Evolutionary conservation across 352 stramenopile genomes (phyloP).

Genomic region (Thraustochytrium sp.): DNA sequence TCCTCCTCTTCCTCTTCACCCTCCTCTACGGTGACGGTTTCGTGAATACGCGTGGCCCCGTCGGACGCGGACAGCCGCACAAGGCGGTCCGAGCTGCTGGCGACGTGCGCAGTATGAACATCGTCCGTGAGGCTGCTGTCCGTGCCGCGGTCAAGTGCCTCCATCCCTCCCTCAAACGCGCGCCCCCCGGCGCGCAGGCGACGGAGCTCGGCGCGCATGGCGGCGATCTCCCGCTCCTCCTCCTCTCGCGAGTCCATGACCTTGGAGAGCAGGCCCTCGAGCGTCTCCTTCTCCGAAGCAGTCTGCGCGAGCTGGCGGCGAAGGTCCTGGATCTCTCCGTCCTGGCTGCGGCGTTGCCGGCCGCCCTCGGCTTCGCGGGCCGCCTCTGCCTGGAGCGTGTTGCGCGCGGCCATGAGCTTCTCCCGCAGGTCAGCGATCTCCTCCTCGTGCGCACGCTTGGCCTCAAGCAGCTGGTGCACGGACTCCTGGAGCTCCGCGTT

Average conservation of each 20-base stretch:
- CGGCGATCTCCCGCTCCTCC: background rate
- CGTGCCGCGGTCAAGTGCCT: too few relatives aligned
- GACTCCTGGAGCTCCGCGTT: slow-evolving; percentile 11
- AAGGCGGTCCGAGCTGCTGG: background rate
- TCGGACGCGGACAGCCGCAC: background rate
- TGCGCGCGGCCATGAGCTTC: background rate
- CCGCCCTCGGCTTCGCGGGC: background rate
- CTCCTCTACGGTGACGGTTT: too few relatives aligned
- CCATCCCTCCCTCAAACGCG: too few relatives aligned
- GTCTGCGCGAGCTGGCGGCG: background rate
- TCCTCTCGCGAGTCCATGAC: background rate
- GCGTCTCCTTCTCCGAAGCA: background rate
- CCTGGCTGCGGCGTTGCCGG: background rate
- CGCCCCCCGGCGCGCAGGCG: too few relatives aligned
- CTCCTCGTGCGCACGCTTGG: slow-evolving; percentile 13
- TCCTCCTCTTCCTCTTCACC: too few relatives aligned
- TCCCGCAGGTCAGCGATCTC: background rate
- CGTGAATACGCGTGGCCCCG: too few relatives aligned
- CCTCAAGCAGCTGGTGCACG: background rate
- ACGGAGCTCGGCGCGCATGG: background rate
- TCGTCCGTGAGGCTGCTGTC: too few relatives aligned
- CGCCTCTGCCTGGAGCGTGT: background rate
- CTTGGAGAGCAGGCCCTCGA: background rate
- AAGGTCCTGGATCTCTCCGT: background rate
- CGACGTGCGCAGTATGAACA: background rate